Percentiles rank a stretch among this genome's conserved stretches.
phyloP scores from a whole-genome alignment of 2,329 filamentous ascomycete species.

The Hawksworthiomyces lignivorus region DNA sequence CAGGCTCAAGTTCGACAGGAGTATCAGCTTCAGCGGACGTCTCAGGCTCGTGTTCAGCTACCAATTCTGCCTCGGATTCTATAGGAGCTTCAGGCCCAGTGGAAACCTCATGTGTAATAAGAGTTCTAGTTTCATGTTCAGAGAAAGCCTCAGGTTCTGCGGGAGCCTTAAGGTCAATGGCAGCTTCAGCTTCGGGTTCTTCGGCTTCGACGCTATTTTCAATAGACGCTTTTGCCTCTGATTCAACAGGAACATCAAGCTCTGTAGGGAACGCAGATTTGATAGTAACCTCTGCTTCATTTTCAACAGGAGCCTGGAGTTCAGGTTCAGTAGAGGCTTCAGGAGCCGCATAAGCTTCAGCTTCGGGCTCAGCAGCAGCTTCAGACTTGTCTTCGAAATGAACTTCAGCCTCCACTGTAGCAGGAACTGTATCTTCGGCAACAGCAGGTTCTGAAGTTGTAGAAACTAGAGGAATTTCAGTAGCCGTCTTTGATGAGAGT shows the following conservation, averaged over 20 bases:
- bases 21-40: slow-evolving; percentile 2
- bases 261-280: background rate
- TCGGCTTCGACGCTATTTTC: too few relatives aligned
- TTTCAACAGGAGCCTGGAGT: background rate
- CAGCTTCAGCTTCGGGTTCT: slow-evolving; percentile 7
- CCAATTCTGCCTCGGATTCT: background rate
- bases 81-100: background rate
- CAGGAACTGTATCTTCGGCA: background rate
- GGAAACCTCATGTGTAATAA: too few relatives aligned
- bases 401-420: slow-evolving; percentile 3
- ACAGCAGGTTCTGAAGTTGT: slow-evolving; percentile 1
- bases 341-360: background rate
- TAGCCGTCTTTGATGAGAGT: background rate
- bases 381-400: background rate
- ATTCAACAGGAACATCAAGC: background rate
- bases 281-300: background rate
- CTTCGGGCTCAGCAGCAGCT: background rate
- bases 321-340: background rate
- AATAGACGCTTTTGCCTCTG: slow-evolving; percentile 6
- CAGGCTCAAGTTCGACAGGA: background rate
- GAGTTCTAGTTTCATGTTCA: too few relatives aligned
- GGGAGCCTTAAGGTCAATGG: too few relatives aligned
- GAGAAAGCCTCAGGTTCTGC: too few relatives aligned
- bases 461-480: background rate
- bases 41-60: background rate